These are phyloP conservation scores for Erodium moschatum DNA, from an alignment of 441 rosid species.

Conservation along the genomic window DNA sequence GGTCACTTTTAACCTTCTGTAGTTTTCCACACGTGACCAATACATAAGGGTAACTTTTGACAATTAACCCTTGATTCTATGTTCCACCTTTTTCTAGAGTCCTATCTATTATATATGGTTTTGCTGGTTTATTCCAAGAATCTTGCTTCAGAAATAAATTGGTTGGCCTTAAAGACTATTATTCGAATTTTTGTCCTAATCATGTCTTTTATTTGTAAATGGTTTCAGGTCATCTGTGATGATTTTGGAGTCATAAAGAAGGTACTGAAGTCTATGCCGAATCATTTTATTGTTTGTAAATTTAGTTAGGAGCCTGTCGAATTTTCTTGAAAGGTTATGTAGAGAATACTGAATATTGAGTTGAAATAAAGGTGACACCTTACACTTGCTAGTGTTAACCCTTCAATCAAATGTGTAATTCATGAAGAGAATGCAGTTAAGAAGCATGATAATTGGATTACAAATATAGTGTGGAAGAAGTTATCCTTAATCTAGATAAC, in stretches of 20 bases:
- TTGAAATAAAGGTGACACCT: background rate
- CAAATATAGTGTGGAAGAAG: too few relatives aligned
- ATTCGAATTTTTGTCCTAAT: slow-evolving; percentile 9
- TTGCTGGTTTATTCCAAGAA: background rate
- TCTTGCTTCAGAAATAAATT: background rate
- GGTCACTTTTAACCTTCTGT: too few relatives aligned
- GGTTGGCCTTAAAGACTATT: background rate
- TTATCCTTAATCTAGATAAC: too few relatives aligned
- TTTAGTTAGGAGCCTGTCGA: background rate
- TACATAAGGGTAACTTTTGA: too few relatives aligned
- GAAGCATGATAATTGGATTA: background rate
- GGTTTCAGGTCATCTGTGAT: slow-evolving; percentile 62
- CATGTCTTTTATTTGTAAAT: slow-evolving; percentile 18
- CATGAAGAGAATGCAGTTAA: background rate
- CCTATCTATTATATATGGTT: background rate
- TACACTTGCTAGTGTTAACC: background rate
- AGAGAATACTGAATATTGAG: background rate
- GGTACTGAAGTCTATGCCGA: slow-evolving; percentile 33
- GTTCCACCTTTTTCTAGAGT: background rate
- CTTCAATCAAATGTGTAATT: background rate
- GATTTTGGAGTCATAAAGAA: slow-evolving; percentile 84
- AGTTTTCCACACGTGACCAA: too few relatives aligned
- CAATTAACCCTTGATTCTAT: background rate
- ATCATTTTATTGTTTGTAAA: background rate
- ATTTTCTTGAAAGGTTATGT: background rate